These are phyloP conservation scores for Penicillium thymicola DNA, from an alignment of 2,329 filamentous ascomycete species.

Conservation along the genomic window DNA sequence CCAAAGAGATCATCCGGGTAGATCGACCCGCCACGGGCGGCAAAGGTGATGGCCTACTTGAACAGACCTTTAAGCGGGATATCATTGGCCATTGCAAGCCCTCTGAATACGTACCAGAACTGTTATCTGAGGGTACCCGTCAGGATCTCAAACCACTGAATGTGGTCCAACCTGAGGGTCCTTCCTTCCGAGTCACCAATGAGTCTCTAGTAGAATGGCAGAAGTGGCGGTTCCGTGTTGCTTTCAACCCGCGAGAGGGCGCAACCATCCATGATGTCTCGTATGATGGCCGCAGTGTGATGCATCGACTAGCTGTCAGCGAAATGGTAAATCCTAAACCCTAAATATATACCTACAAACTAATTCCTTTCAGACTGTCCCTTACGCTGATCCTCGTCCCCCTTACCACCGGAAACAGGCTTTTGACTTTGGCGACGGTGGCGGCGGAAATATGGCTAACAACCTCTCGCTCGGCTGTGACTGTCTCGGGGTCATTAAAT, in stretches of 20 bases:
- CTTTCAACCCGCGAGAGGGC: slow-evolving; percentile 59
- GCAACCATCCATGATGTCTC: slow-evolving; percentile 67
- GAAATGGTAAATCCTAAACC: slow-evolving; percentile 55
- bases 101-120: slow-evolving; percentile 51
- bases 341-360: not conserved
- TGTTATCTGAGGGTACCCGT: slow-evolving; percentile 46
- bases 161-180: slow-evolving; percentile 67
- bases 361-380: slow-evolving; percentile 44
- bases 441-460: slow-evolving; percentile 64
- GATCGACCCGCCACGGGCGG: slow-evolving; percentile 56
- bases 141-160: slow-evolving; percentile 66
- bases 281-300: slow-evolving; percentile 63
- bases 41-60: slow-evolving; percentile 47
- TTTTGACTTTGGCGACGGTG: slow-evolving; percentile 69
- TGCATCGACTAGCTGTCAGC: slow-evolving; percentile 64
- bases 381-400: slow-evolving; percentile 63
- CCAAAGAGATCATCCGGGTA: slow-evolving; percentile 55
- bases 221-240: slow-evolving; percentile 67
- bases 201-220: slow-evolving; percentile 54
- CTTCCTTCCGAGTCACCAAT: slow-evolving; percentile 55
- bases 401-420: slow-evolving; percentile 69
- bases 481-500: slow-evolving; percentile 64
- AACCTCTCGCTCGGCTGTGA: slow-evolving; percentile 53
- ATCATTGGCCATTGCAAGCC: slow-evolving; percentile 52
- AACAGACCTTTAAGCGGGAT: slow-evolving; percentile 43